Evolutionary conservation across 371 early-diverging fungal genomes (phyloP).

Genomic region (Rhizomucor pusillus): DNA sequence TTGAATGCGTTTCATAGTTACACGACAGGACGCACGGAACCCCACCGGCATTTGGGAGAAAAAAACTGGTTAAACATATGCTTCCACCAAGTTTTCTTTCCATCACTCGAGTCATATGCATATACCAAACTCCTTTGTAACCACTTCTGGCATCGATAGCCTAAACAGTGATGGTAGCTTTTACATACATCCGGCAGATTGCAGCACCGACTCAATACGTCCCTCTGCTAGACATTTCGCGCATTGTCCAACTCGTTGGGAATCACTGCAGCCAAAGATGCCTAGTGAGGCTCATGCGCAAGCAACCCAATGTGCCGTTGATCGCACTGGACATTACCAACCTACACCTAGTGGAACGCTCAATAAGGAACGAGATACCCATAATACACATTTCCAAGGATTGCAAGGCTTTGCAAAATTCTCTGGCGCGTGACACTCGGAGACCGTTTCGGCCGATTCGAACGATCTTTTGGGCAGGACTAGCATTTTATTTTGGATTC

Average conservation of each 20-base stretch:
- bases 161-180: no score
- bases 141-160: no score
- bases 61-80: no score
- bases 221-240: conserved; percentile 14
- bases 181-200: no score
- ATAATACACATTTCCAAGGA: conserved; percentile 32
- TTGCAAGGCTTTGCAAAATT: conserved; percentile 28
- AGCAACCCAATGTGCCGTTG: conserved; percentile 12
- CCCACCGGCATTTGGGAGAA: no score
- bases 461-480: conserved; percentile 1
- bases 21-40: no score
- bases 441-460: background rate
- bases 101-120: no score
- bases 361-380: conserved; percentile 23
- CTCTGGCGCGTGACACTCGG: conserved; percentile 20
- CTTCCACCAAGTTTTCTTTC: no score
- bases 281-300: conserved; percentile 13
- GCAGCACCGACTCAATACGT: no score
- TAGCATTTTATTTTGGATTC: conserved; percentile 10
- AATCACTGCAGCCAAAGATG: conserved; percentile 13
- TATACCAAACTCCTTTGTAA: no score
- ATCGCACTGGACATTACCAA: conserved; percentile 39
- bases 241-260: conserved; percentile 21
- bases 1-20: no score
- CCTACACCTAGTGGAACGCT: conserved; percentile 28